Base-by-base conservation (phyloP, 257 asterid genomes). In the Solanum clarkiae region DNA sequence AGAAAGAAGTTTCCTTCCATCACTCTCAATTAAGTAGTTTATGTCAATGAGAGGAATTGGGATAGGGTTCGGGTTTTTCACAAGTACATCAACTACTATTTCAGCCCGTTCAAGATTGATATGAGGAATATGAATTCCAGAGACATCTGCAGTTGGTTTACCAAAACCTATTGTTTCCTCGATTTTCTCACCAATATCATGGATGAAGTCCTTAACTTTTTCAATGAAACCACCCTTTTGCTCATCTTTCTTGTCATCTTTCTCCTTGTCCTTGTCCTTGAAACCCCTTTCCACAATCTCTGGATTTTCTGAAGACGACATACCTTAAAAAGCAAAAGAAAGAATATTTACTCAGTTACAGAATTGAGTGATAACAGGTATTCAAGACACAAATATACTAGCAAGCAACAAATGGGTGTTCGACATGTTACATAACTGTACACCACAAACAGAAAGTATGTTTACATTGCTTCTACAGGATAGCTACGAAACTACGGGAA, bases 11-110 rank as follows among this genome's bases (percentile, higher is more conserved):
- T 92, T 91, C 91, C 98, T 91, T 70, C 94, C 97, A 51, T 95
- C 98, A 86, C 98, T 94, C 90, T 95, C 99, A 82, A 95, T 88
- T 85, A 92, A 83, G 85, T 95, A 95, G 90, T 94, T 92, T 84
- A 94, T 95, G 90, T 95, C 99, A 15, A 95, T 89, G 82, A 95
- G 99, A 86, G 99, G 99, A 88, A 95, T 95, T 6, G 99, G 99
- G 44, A 97, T 59, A 77, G 99, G 99, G 86, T 92, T 97, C 0
- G 99, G 99, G 87, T 97, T 97, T 80, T 83, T 92, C 80, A 95
- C 94, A 7, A 97, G 93, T 83, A 97, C 90, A 68, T 95, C 98
- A 70, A 94, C 91, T 18, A 97, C 93, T 63, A 97, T 87, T 5
- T 97, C 99, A 0, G 98, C 99, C 89, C 84, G 89, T 51, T 97